Percentiles rank a stretch among this genome's conserved stretches.
These are phyloP conservation scores for Aspergillus kassunensis DNA, from an alignment of 495 filamentous ascomycete species.

Conservation along the genomic window DNA sequence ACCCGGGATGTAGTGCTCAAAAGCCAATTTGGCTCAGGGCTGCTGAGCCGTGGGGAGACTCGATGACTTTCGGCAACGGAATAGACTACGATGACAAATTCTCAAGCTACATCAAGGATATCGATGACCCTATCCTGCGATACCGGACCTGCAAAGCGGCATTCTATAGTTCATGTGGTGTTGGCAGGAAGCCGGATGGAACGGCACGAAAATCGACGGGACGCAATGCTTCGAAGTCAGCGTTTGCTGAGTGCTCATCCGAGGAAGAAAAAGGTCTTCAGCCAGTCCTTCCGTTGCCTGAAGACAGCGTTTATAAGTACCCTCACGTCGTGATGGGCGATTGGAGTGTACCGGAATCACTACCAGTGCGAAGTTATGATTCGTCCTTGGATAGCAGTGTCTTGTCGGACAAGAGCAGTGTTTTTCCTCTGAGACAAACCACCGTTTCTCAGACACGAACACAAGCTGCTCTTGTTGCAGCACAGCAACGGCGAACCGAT, in stretches of 20 bases:
- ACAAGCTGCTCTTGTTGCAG: slow-evolving; percentile 39
- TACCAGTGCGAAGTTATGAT: slow-evolving; percentile 25
- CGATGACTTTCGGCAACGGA: slow-evolving; percentile 42
- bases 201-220: slow-evolving; percentile 39
- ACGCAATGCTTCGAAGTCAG: slow-evolving; percentile 48
- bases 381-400: slow-evolving; percentile 30
- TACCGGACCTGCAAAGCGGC: slow-evolving; percentile 43
- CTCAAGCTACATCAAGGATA: slow-evolving; percentile 36
- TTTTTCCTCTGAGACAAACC: slow-evolving; percentile 24
- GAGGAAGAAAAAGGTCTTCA: slow-evolving; percentile 69
- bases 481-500: slow-evolving; percentile 39
- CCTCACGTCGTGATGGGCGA: slow-evolving; percentile 37
- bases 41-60: slow-evolving; percentile 44
- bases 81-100: slow-evolving; percentile 44
- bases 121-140: slow-evolving; percentile 35
- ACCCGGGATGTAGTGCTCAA: slow-evolving; percentile 36
- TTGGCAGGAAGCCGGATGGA: slow-evolving; percentile 46
- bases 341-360: slow-evolving; percentile 38
- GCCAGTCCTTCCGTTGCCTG: slow-evolving; percentile 64
- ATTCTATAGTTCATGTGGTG: slow-evolving; percentile 49
- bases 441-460: slow-evolving; percentile 32
- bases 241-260: slow-evolving; percentile 63
- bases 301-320: slow-evolving; percentile 62
- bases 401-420: slow-evolving; percentile 30
- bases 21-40: slow-evolving; percentile 45